These are phyloP conservation scores for Hirschfeldia incana DNA, from an alignment of 345 rosid genomes.

Conservation along the genomic window DNA sequence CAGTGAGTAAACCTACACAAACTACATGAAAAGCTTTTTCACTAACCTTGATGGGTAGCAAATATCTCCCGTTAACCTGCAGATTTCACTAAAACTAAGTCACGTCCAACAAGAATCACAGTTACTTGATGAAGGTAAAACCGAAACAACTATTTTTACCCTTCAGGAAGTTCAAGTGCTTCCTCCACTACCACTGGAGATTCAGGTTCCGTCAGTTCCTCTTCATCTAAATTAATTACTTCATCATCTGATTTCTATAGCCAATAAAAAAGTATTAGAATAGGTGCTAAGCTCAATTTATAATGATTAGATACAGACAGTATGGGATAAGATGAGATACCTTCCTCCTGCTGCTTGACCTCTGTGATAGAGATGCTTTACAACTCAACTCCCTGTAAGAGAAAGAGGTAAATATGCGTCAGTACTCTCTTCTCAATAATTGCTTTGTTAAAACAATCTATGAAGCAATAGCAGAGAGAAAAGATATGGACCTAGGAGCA, in stretches of 20 bases:
- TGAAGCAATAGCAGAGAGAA: neutral
- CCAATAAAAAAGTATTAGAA: neutral
- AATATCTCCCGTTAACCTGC: conserved; percentile 59
- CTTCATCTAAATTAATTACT: conserved; percentile 73
- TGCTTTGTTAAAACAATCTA: neutral
- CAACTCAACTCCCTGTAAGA: conserved; percentile 44
- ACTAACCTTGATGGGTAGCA: conserved; percentile 75
- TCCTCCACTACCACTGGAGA: conserved; percentile 35
- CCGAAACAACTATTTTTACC: conserved; percentile 44
- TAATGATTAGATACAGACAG: neutral
- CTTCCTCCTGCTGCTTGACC: conserved; percentile 50
- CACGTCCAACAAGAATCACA: conserved; percentile 18
- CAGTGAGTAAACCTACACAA: conserved; percentile 14
- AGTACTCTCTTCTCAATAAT: neutral
- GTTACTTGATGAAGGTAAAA: conserved; percentile 10
- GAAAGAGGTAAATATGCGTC: neutral
- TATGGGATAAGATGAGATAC: conserved; percentile 32
- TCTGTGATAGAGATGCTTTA: conserved; percentile 32
- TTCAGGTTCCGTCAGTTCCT: conserved; percentile 59
- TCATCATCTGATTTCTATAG: conserved; percentile 46
- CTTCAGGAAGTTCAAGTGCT: conserved; percentile 47
- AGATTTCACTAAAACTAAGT: conserved; percentile 31
- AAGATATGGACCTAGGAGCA: conserved; percentile 28
- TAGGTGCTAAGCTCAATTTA: neutral
- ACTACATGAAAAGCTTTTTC: neutral